Base-by-base conservation (phyloP, 768 basidiomycete species). In the Auriscalpium orientale region DNA sequence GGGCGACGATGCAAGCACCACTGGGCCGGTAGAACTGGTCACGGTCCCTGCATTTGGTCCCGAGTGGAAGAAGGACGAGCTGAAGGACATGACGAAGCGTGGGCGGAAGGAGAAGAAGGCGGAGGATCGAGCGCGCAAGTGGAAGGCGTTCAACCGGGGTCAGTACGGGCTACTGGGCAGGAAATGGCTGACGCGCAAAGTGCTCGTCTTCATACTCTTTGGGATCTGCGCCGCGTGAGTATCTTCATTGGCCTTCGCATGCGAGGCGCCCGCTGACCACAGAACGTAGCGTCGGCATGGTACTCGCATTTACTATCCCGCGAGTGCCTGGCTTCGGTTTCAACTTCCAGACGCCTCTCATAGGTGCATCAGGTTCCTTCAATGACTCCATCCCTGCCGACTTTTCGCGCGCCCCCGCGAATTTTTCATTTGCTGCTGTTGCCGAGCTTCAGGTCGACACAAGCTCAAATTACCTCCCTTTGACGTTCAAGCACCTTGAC, bases 41-140 rank as follows among this genome's bases (percentile, higher is more conserved):
- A 95, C 94, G 1, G 91, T 97, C 0, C 94, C 94, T 3, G 89
- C 89, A 2, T 76, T 98, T 3, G 94, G 94, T 18, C 74, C 94
- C 0, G 94, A 98, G 72, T 98, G 94, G 94, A 79, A 79, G 22
- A 82, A 83, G 50, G 73, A 79, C 18, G 94, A 98, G 67, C 71
- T 97, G 68, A 79, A 78, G 49, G 79, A 79, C 38, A 87, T 91
- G 81, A 88, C 87, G 1, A 87, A 84, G 64, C 72, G 82, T 2
- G 89, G 81, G 5, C 80, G 79, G 66, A 75, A 79, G 33, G 86
- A 91, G 69, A 74, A 79, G 50, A 82, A 81, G 66, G 65, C 72
- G 13, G 82, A 82, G 49, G 66, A 71, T 49, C 76, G 83, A 55
- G 71, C 64, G 54, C 75, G 79, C 51, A 79, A 82, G 60, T 91